Base-by-base conservation (phyloP, 257 asterid genomes). In the Lantana camara region DNA sequence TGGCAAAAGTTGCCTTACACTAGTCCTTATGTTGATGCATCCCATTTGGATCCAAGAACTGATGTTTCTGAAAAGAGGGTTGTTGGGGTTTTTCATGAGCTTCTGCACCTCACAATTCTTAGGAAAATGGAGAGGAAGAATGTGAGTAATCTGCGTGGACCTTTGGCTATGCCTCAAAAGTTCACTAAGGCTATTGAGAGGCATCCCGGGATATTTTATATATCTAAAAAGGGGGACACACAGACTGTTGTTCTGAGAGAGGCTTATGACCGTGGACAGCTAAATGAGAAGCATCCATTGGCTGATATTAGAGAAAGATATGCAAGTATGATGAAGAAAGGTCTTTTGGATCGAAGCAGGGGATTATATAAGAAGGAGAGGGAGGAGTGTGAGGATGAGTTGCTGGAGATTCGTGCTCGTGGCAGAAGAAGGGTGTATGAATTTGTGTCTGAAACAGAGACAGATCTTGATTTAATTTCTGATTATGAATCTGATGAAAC, bases 11-110 rank as follows among this genome's bases (percentile, higher is more conserved):
- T 93, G 19, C 90, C 96, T 61, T 93, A 90, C 64, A 93, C 95
- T 20, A 87, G 87, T 65, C 97, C 97, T 4, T 93, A 84, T 46
- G 66, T 17, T 3, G 89, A 85, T 68, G 80, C 93, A 2, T 83
- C 87, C 0, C 79, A 78, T 73, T 71, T 91, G 81, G 98, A 91
- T 72, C 88, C 92, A 2, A 79, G 96, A 30, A 90, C 97, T 0
- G 97, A 90, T 78, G 85, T 78, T 34, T 85, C 97, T 7, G 97
- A 93, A 71, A 93, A 93, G 82, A 82, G 97, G 77, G 68, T 71
- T 10, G 99, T 90, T 54, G 97, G 95, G 53, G 90, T 90, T 54
- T 93, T 93, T 80, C 95, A 89, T 48, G 98, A 91, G 84, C 95
- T 91, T 77, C 53, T 89, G 78, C 86, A 85, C 63, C 94, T 93